Base-by-base conservation (phyloP, 306 rosid genomes). In the Phaseolus lunatus region DNA sequence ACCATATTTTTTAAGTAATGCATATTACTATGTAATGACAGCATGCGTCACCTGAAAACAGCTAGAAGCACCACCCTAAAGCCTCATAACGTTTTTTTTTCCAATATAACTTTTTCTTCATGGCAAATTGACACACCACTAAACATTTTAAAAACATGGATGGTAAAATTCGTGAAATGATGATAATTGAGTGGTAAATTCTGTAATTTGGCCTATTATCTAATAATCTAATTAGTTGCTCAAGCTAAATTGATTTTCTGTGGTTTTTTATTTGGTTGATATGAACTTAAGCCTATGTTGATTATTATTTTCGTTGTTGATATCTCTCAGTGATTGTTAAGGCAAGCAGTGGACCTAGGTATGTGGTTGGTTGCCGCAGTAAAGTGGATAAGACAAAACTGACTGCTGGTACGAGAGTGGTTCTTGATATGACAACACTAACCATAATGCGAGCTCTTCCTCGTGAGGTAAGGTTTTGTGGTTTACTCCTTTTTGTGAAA, bases 381-480 rank as follows among this genome's bases (percentile, higher is more conserved):
- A 95, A 95, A 86, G 96, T 95, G 65, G 95, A 89, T 62, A 95
- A 89, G 86, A 97, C 92, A 80, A 95, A 92, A 70, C 80, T 95
- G 70, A 88, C 92, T 22, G 85, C 97, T 0, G 99, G 99, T 37
- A 95, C 99, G 5, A 88, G 99, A 78, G 99, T 95, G 37, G 97
- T 89, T 82, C 95, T 95, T 79, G 99, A 95, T 78, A 89, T 92
- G 97, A 89, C 96, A 48, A 95, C 97, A 7, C 89, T 95, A 59
- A 92, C 97, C 16, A 90, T 95, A 80, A 91, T 92, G 97, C 83
- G 97, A 33, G 94, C 98, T 79, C 99, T 95, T 86, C 99, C 99
- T 5, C 95, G 99, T 44, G 97, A 92, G 82, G 99, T 95, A 71
- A 75, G 90, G 81, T 67, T 11, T 78, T 33, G 9, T 18, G 66